phyloP scores from a whole-genome alignment of 2,329 filamentous ascomycete species.

The Bipolaris gigantea region DNA sequence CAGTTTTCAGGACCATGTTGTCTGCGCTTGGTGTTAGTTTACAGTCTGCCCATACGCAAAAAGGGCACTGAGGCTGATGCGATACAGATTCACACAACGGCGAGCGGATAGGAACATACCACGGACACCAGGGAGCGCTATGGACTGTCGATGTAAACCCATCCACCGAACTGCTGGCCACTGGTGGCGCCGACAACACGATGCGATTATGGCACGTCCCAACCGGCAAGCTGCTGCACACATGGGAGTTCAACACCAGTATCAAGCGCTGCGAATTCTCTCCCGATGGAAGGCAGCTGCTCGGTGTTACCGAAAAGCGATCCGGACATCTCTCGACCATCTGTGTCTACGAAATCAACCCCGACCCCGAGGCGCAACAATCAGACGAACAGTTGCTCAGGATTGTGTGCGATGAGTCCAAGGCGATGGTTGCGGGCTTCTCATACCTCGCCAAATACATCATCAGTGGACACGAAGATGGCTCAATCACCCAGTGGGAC shows the following conservation, averaged over 20 bases:
- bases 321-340: slow-evolving; percentile 96
- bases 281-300: slow-evolving; percentile 84
- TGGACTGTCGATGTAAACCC: slow-evolving; percentile 98
- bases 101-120: slow-evolving; percentile 91
- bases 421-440: slow-evolving; percentile 96
- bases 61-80: slow-evolving; percentile 24
- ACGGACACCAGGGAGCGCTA: slow-evolving; percentile 94
- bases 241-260: slow-evolving; percentile 95
- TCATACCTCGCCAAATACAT: slow-evolving; percentile 94
- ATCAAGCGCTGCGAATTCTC: slow-evolving; percentile 98
- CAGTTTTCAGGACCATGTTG: slow-evolving; percentile 70
- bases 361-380: slow-evolving; percentile 81
- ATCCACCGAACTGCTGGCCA: slow-evolving; percentile 86
- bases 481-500: slow-evolving; percentile 87
- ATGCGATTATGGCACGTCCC: slow-evolving; percentile 96
- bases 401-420: slow-evolving; percentile 89
- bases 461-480: slow-evolving; percentile 96
- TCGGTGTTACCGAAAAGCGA: slow-evolving; percentile 97
- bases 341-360: slow-evolving; percentile 85
- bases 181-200: slow-evolving; percentile 96
- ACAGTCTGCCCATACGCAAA: not conserved
- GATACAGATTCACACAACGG: slow-evolving; percentile 77
- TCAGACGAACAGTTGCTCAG: slow-evolving; percentile 77
- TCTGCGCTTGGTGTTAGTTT: slow-evolving; percentile 80
- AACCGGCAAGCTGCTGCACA: slow-evolving; percentile 90